phyloP scores from a whole-genome alignment of 2,329 filamentous ascomycete species.

The Cladosporium sp. region DNA sequence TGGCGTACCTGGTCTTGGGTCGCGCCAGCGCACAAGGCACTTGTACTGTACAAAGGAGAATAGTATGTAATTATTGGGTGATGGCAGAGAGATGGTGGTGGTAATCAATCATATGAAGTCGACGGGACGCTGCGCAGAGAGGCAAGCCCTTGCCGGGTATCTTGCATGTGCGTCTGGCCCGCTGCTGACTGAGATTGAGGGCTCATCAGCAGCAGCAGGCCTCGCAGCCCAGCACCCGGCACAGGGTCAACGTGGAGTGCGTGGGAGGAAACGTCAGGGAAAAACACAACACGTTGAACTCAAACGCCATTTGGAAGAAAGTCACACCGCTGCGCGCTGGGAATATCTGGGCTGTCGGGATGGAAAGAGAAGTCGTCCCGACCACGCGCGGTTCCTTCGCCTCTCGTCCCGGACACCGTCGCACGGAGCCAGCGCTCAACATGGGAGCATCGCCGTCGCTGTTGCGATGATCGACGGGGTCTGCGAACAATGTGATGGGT shows the following conservation, averaged over 20 bases:
- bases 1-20: slow-evolving; percentile 1
- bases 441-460: slow-evolving; percentile 8
- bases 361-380: slow-evolving; percentile 1
- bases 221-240: too few species aligned
- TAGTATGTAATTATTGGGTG: too few species aligned
- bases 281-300: not conserved
- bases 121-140: slow-evolving; percentile 2
- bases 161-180: slow-evolving; percentile 4
- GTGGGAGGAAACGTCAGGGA: slow-evolving; percentile 5
- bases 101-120: not conserved
- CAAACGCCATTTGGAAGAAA: slow-evolving; percentile 1
- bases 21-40: slow-evolving; percentile 10
- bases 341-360: not conserved
- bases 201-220: too few species aligned
- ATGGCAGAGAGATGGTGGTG: not conserved
- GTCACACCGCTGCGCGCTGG: slow-evolving; percentile 8
- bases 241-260: slow-evolving; percentile 6
- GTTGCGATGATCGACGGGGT: not conserved
- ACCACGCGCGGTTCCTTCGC: slow-evolving; percentile 11
- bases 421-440: slow-evolving; percentile 8
- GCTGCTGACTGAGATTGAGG: slow-evolving; percentile 10
- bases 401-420: not conserved
- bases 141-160: slow-evolving; percentile 1
- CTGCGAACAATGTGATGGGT: slow-evolving; percentile 3
- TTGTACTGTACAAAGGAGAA: not conserved